A percentile compares a stretch with the other conserved stretches of the same genome.
These are phyloP conservation scores for Cerioporus squamosus DNA, from an alignment of 1,284 basidiomycete genomes.

Conservation along the genomic window DNA sequence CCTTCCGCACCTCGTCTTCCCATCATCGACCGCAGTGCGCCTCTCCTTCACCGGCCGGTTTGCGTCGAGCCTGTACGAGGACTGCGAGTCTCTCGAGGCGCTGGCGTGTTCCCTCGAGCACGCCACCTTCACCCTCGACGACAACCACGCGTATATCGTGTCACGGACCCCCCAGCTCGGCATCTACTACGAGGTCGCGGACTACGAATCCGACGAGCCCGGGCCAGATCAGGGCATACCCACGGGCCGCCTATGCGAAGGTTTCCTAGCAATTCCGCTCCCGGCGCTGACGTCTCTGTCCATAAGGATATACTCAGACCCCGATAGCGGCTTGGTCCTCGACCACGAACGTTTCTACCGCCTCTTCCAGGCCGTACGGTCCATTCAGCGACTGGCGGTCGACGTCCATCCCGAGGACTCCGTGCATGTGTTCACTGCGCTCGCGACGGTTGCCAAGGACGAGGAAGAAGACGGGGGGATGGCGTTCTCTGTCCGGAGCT, in stretches of 20 bases:
- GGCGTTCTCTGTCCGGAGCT: conserved; percentile 8
- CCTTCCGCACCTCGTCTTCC: conserved; percentile 11
- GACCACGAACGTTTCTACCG: neutral
- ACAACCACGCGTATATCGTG: neutral
- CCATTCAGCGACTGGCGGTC: neutral
- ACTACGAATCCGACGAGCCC: neutral
- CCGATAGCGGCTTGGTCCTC: too few relatives aligned
- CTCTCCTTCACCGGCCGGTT: conserved; percentile 4
- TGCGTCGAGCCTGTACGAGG: conserved; percentile 1
- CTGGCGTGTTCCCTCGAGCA: conserved; percentile 2
- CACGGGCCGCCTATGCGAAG: conserved; percentile 11
- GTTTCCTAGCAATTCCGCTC: conserved; percentile 11
- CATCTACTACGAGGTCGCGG: conserved; percentile 1
- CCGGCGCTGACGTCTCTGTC: conserved; percentile 8
- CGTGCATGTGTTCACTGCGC: neutral
- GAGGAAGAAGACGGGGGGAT: neutral
- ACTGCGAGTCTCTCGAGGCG: conserved; percentile 3
- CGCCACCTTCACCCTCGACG: neutral
- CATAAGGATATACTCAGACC: too few relatives aligned
- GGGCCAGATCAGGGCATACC: neutral
- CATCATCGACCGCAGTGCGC: conserved; percentile 1
- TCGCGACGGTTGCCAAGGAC: neutral
- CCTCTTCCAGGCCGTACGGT: conserved; percentile 6
- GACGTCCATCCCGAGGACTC: neutral
- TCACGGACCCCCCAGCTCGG: neutral